These are phyloP conservation scores for Russula earlei DNA, from an alignment of 768 basidiomycete species.

Conservation along the genomic window DNA sequence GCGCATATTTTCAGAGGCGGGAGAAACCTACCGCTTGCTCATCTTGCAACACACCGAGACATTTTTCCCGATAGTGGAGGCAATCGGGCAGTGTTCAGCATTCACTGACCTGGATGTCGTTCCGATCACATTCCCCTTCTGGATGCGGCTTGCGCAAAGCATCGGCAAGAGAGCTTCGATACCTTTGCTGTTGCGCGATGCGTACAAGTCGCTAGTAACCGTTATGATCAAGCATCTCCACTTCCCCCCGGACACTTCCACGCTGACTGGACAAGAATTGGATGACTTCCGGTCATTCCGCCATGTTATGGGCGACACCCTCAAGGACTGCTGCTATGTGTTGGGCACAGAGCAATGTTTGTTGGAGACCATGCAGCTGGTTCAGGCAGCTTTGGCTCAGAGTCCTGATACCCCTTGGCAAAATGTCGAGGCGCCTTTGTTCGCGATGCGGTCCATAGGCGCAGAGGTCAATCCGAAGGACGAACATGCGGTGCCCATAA, in stretches of 20 bases:
- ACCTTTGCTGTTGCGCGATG: constrained; percentile 67
- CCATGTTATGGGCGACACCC: constrained; percentile 97
- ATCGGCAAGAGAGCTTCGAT: constrained; percentile 69
- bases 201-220: constrained; percentile 74
- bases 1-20: constrained; percentile 92
- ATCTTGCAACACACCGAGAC: constrained; percentile 84
- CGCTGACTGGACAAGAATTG: constrained; percentile 71
- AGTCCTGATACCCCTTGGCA: constrained; percentile 70
- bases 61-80: constrained; percentile 92
- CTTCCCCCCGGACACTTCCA: constrained; percentile 67
- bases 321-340: constrained; percentile 97
- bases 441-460: constrained; percentile 97
- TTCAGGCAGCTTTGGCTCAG: constrained; percentile 62
- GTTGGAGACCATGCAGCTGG: constrained; percentile 68
- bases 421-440: constrained; percentile 93
- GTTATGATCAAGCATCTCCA: constrained; percentile 87
- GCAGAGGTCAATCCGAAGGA: constrained; percentile 82
- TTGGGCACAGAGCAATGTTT: constrained; percentile 83
- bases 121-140: constrained; percentile 95
- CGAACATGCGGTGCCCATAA: constrained; percentile 82
- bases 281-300: constrained; percentile 93
- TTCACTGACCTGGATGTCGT: constrained; percentile 93
- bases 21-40: constrained; percentile 87
- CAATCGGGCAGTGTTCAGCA: constrained; percentile 87
- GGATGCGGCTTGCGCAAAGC: constrained; percentile 92